phyloP scores from a whole-genome alignment of 2,329 filamentous ascomycete genomes.

The Diaporthe sp. region DNA sequence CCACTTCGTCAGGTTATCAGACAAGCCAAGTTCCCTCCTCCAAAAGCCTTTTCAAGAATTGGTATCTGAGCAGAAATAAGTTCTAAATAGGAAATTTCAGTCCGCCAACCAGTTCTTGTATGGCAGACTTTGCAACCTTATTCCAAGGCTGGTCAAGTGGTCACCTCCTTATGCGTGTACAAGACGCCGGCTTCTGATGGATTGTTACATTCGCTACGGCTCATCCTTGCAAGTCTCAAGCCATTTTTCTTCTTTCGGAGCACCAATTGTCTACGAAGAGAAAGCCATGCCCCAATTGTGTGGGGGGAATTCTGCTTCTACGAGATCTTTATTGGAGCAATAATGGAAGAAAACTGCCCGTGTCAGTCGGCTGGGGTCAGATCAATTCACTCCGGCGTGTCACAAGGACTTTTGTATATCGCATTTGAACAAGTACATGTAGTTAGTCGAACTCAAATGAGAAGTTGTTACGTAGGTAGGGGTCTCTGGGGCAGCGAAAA shows the following conservation, averaged over 20 bases:
- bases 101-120: background rate
- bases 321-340: constrained; percentile 14
- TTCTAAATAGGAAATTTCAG: too few species aligned
- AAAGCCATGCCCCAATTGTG: background rate
- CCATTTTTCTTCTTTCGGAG: background rate
- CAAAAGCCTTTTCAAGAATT: background rate
- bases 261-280: background rate
- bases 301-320: background rate
- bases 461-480: background rate
- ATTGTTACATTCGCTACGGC: constrained; percentile 16
- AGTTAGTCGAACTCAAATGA: background rate
- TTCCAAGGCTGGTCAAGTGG: background rate
- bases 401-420: background rate
- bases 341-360: background rate
- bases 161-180: background rate
- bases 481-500: too few species aligned
- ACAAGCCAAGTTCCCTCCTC: background rate
- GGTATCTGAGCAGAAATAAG: too few species aligned
- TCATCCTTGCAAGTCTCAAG: background rate
- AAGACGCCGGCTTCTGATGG: background rate
- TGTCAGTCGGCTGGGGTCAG: background rate
- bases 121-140: background rate
- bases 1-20: background rate
- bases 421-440: background rate
- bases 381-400: background rate